Percentiles rank a stretch among this genome's conserved stretches.
Conservation (phyloP, 805 yeast genomes). For the Kuraishia ogatae region DNA sequence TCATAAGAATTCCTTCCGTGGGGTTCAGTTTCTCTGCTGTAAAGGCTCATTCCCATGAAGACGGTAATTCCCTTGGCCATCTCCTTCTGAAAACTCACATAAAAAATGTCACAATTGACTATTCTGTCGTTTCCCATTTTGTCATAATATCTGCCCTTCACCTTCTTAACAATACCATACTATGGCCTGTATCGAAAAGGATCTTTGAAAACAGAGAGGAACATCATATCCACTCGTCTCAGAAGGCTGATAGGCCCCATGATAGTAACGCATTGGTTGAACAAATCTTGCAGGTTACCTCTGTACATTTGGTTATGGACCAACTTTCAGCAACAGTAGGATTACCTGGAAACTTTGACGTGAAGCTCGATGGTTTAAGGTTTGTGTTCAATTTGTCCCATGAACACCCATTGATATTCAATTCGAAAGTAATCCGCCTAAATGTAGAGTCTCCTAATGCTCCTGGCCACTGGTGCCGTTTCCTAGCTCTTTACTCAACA, state of each 20-base stretch:
- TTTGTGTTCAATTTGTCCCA: constrained; percentile 12
- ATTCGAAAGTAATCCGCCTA: constrained; percentile 25
- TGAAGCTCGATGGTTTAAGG: constrained; percentile 35
- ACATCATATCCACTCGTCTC: background rate
- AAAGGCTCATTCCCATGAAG: background rate
- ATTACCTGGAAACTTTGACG: constrained; percentile 39
- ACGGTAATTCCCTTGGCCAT: background rate
- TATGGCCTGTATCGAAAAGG: constrained; percentile 2
- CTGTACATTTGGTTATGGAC: background rate
- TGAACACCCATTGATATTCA: constrained; percentile 10
- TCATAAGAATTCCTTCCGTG: background rate
- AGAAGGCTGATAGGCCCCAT: background rate
- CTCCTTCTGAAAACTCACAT: background rate
- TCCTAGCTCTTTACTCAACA: constrained; percentile 22
- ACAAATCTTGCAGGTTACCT: background rate
- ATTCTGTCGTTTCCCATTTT: constrained; percentile 35
- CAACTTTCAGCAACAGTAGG: constrained; percentile 20
- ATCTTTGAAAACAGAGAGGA: background rate
- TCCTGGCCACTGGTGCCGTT: constrained; percentile 38
- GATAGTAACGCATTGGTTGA: background rate
- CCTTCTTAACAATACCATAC: constrained; percentile 31
- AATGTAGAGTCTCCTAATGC: constrained; percentile 46
- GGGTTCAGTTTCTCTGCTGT: background rate
- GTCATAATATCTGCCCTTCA: constrained; percentile 34
- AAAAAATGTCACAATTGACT: constrained; percentile 5